Evolutionary conservation across 495 filamentous ascomycete species (phyloP), one percentile per base, ranked within the genome.

Genomic region (Chaetomium fimeti): DNA sequence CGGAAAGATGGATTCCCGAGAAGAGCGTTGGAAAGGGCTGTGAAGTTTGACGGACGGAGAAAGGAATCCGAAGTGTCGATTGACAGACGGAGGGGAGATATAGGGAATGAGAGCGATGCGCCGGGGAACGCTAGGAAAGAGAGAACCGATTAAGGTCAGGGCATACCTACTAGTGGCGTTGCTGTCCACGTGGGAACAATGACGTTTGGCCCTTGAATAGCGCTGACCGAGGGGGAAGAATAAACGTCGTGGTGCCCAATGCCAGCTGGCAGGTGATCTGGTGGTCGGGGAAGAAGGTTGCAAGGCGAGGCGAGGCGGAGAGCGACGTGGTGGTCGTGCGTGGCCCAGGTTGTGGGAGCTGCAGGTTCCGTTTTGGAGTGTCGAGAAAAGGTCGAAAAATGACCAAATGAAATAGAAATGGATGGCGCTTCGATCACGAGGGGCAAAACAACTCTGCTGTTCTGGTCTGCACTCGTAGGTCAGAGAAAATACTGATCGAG

Each of bases 261-360:
- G 69, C 69, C 69, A 71, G 61, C 66, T 71, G 69, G 62, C 66
- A 62, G 29, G 56, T 42, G 59, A 29, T 62, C 45, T 25, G 57
- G 49, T 63, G 65, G 63, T 32, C 28, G 36, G 43, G 40, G 47
- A 27, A 25, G 57, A 22, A 24, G 57, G 42, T 32, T 45, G 60
- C 49, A 55, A 20, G 49, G 24, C 9, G 9, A 54, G 38, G 36
- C 20, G 11, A 13, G 42, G 22, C n/a, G 42, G 6, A 28, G 60
- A 56, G 38, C 60, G 60, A 62, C 60, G 60, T 62, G 60, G 60
- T 62, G 60, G 29, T 62, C 16, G 20, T 55, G 60, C 51, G 51
- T 62, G 60, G 60, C 25, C 60, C 38, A n/a, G 22, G 32, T 24
- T 47, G 42, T 36, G 15, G 28, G 16, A 13, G 27, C 27, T 60